These are phyloP conservation scores for Smallanthus sonchifolius DNA, from an alignment of 129 eudicot genomes.

Conservation along the genomic window DNA sequence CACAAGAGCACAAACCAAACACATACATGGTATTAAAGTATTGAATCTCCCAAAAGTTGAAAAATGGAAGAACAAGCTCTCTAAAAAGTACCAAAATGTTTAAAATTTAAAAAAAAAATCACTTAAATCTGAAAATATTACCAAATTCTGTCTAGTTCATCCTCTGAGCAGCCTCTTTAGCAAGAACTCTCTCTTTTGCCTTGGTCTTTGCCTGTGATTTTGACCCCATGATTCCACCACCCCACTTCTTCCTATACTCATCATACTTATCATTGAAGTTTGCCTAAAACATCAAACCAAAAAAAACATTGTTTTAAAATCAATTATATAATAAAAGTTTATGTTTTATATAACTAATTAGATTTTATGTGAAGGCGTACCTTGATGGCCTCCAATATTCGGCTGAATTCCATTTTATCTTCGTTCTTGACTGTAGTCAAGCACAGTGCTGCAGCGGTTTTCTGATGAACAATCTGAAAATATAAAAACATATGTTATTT, in stretches of 20 bases:
- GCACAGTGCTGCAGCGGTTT: conserved; percentile 53
- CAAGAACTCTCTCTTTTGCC: conserved; percentile 54
- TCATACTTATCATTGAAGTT: conserved; percentile 62
- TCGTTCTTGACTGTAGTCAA: conserved; percentile 60
- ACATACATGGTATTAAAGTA: not conserved
- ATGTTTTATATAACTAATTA: not conserved
- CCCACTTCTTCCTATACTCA: conserved; percentile 62
- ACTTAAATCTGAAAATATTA: not conserved
- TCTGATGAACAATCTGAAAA: conserved; percentile 51
- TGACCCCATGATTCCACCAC: conserved; percentile 66
- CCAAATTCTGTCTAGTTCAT: conserved; percentile 33
- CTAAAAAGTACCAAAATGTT: not conserved
- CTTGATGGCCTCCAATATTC: conserved; percentile 57
- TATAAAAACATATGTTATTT: not conserved
- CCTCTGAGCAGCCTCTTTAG: conserved; percentile 72
- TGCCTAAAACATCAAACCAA: conserved; percentile 31
- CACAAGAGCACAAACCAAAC: conserved; percentile 9
- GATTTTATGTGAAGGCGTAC: not conserved
- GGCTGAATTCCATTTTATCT: conserved; percentile 62
- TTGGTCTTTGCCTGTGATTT: conserved; percentile 59
- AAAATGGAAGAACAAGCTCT: conserved; percentile 6
- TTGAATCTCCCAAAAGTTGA: conserved; percentile 1
- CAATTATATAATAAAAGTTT: not conserved
- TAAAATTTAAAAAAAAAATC: not conserved
- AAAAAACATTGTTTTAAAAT: not conserved